Evolutionary conservation across 1,139 yeast species (phyloP).

Genomic region (Debaryomyces subglobosus): DNA sequence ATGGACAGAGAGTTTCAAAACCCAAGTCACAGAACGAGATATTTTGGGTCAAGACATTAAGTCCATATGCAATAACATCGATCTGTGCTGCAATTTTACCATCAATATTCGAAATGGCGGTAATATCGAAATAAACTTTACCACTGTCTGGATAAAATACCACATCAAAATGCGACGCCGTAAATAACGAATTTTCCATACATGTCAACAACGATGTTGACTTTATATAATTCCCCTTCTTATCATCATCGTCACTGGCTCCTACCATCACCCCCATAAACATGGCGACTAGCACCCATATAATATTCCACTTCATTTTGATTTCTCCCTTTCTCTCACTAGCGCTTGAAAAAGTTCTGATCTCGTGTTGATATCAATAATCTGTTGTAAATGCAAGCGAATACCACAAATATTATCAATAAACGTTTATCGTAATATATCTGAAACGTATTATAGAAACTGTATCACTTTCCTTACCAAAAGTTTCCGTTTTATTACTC

Average conservation of each 20-base stretch:
- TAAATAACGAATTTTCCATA: slow-evolving; percentile 86
- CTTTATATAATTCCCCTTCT: slow-evolving; percentile 37
- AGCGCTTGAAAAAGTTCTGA: neutral
- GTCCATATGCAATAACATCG: slow-evolving; percentile 82
- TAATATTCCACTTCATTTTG: slow-evolving; percentile 9
- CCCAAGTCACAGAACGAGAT: slow-evolving; percentile 66
- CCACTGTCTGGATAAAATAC: slow-evolving; percentile 65
- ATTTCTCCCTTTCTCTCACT: neutral
- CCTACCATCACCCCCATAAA: slow-evolving; percentile 10
- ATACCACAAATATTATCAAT: neutral
- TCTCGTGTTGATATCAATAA: neutral
- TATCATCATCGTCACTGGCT: neutral
- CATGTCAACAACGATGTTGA: slow-evolving; percentile 88
- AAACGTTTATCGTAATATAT: neutral
- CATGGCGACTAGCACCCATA: slow-evolving; percentile 10
- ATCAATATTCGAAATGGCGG: slow-evolving; percentile 79
- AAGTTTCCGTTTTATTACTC: neutral
- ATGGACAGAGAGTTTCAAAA: slow-evolving; percentile 70
- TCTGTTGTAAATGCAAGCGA: neutral
- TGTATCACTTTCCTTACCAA: neutral
- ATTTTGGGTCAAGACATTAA: slow-evolving; percentile 57
- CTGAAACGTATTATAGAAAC: neutral
- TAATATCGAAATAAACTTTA: slow-evolving; percentile 66
- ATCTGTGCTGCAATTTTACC: slow-evolving; percentile 72
- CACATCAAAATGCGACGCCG: slow-evolving; percentile 86